Evolutionary conservation across 2,329 filamentous ascomycete species (phyloP), one percentile per base, ranked within the genome.

Genomic region (Aphanocladium album): DNA sequence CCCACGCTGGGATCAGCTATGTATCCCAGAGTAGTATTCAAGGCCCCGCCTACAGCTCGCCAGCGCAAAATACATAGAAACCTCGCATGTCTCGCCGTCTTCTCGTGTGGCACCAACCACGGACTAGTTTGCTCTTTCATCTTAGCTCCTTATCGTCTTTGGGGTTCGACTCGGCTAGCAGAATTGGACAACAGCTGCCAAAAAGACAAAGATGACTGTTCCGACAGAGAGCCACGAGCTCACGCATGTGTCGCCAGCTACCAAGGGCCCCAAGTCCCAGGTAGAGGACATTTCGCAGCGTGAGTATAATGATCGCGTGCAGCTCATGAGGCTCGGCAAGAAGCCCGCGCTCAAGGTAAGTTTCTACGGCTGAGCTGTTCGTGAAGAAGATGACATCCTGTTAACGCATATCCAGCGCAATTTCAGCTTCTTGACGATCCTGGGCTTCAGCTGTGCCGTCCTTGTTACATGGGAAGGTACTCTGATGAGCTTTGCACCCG

Each of bases 391-490:
- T 19, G 5, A 5, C 7, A 23, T 23, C 3, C 17, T 5, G 49
- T 57, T 65, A 21, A 64, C 60, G 6, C 11, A 3, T 16, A 7
- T 7, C 3, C 35, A 79, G 73, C 70, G 80, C 60, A 80, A 79
- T 67, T 83, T 83, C 65, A 73, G 76, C 11, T 79, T 79, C 65
- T 65, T 80, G 59, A 77, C 78, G 3, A 82, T 81, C 33, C 72
- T 83, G 14, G 79, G 80, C 6, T 83, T 83, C 62, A 77, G 78
- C n/a, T 79, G 79, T 63, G 79, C 80, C 23, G 73, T 82, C 39
- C 77, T 82, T 65, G 77, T 78, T 53, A 83, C 82, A 0, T 85
- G 82, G 82, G 82, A 84, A 67, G 63, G 63, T 0, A 70, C 69
- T 60, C 74, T 73, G 0, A 70, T 72, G 5, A 66, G 71, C 3